These are phyloP conservation scores for Elasticomyces elasticus DNA, from an alignment of 495 filamentous ascomycete genomes.

Conservation along the genomic window DNA sequence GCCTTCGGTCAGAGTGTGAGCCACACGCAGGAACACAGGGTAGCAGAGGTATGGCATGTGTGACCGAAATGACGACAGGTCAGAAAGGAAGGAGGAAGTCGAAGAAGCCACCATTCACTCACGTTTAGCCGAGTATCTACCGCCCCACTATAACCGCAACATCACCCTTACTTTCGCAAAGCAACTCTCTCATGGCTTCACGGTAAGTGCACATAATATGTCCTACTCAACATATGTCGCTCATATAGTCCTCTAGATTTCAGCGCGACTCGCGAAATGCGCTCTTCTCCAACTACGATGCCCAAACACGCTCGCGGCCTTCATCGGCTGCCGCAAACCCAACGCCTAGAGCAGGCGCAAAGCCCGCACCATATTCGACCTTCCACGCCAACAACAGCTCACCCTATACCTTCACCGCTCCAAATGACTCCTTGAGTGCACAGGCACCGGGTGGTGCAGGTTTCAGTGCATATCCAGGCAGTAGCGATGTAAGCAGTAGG, in stretches of 20 bases:
- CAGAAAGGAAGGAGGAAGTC: too few relatives aligned
- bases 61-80: too few relatives aligned
- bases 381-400: constrained; percentile 38
- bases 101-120: not conserved
- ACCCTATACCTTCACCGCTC: constrained; percentile 34
- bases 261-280: constrained; percentile 80
- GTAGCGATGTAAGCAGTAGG: constrained; percentile 29
- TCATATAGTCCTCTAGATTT: constrained; percentile 12
- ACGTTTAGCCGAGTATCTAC: not conserved
- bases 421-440: constrained; percentile 3
- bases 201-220: not conserved
- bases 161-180: not conserved
- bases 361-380: constrained; percentile 13
- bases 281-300: constrained; percentile 72
- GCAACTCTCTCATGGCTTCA: not conserved
- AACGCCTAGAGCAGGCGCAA: constrained; percentile 1
- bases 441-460: constrained; percentile 1
- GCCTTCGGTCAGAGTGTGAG: too few relatives aligned
- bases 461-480: constrained; percentile 45
- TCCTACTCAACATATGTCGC: not conserved
- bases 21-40: too few relatives aligned
- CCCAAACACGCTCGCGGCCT: constrained; percentile 19
- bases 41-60: too few relatives aligned
- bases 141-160: not conserved
- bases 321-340: constrained; percentile 11